Evolutionary conservation across 1,284 basidiomycete genomes (phyloP).

Genomic region (Cryptococcus sp.): DNA sequence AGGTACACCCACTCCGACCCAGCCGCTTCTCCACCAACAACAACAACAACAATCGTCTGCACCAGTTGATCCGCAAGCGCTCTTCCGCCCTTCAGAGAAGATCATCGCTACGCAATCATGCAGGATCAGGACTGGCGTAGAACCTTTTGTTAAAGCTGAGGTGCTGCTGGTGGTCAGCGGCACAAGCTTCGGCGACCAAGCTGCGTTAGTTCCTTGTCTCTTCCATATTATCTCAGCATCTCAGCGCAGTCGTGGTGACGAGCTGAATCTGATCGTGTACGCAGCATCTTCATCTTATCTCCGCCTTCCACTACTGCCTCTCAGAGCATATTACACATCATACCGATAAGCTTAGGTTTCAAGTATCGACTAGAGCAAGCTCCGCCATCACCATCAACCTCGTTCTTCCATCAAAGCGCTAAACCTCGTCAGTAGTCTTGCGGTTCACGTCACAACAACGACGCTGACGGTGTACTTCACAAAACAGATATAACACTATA

Average conservation of each 20-base stretch:
- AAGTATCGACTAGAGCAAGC: slow-evolving; percentile 36
- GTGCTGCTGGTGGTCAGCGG: slow-evolving; percentile 21
- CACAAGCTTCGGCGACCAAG: slow-evolving; percentile 12
- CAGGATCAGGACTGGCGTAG: slow-evolving; percentile 20
- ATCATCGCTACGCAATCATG: slow-evolving; percentile 24
- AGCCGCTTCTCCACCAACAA: slow-evolving; percentile 4
- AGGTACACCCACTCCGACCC: neutral
- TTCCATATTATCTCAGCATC: no score
- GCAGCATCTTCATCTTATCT: slow-evolving; percentile 25
- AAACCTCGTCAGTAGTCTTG: slow-evolving; percentile 37
- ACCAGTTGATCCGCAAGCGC: slow-evolving; percentile 10
- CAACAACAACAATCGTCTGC: neutral
- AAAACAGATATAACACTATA: slow-evolving; percentile 32
- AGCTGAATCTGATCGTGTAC: neutral
- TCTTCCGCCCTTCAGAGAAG: slow-evolving; percentile 29
- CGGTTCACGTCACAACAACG: neutral
- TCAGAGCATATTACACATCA: slow-evolving; percentile 23
- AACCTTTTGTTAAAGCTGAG: slow-evolving; percentile 26
- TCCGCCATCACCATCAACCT: slow-evolving; percentile 45
- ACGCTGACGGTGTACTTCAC: slow-evolving; percentile 1
- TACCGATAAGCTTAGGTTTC: slow-evolving; percentile 34
- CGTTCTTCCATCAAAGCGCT: slow-evolving; percentile 47
- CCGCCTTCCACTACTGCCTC: slow-evolving; percentile 9
- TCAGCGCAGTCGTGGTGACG: neutral
- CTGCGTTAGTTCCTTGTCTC: slow-evolving; percentile 31